These are phyloP conservation scores for Chalciporus pseudorubinellus DNA, from an alignment of 768 basidiomycete genomes.

Conservation along the genomic window DNA sequence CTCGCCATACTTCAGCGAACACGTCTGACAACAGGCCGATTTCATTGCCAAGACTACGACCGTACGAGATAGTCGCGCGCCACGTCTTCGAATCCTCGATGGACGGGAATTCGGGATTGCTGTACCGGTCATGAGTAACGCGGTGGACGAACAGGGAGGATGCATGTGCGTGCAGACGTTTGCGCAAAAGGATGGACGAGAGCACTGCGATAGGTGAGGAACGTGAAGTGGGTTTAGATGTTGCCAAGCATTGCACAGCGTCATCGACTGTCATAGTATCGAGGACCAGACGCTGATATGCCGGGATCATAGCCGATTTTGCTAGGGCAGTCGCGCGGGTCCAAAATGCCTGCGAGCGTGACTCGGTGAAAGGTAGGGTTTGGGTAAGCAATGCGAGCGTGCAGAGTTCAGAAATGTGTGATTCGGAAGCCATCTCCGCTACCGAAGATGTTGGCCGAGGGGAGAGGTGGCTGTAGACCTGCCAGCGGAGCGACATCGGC, in stretches of 20 bases:
- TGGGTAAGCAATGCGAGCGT: constrained; percentile 58
- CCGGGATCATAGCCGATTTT: constrained; percentile 31
- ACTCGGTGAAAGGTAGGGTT: constrained; percentile 35
- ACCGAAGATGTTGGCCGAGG: constrained; percentile 12
- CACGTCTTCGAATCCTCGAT: constrained; percentile 37
- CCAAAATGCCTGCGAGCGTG: constrained; percentile 48
- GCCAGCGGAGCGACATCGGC: constrained; percentile 41
- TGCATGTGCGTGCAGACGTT: constrained; percentile 52
- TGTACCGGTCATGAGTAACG: constrained; percentile 29
- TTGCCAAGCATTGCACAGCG: constrained; percentile 42
- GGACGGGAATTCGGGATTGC: constrained; percentile 14
- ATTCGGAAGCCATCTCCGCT: constrained; percentile 24
- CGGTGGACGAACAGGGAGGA: constrained; percentile 53
- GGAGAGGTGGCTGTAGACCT: constrained; percentile 55
- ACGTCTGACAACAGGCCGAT: constrained; percentile 51
- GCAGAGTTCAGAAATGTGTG: constrained; percentile 46
- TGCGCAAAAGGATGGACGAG: constrained; percentile 48
- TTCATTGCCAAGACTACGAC: constrained; percentile 60
- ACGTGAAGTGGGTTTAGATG: constrained; percentile 9
- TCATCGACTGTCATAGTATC: constrained; percentile 50
- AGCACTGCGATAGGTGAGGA: constrained; percentile 48
- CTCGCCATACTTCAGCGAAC: constrained; percentile 58
- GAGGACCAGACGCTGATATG: constrained; percentile 57
- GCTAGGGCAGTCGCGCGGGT: constrained; percentile 29
- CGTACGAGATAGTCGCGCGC: constrained; percentile 52